Percentiles rank a stretch among this genome's conserved stretches.
Evolutionary conservation across 2,329 filamentous ascomycete genomes (phyloP).

Genomic region (Penicillium sp.): DNA sequence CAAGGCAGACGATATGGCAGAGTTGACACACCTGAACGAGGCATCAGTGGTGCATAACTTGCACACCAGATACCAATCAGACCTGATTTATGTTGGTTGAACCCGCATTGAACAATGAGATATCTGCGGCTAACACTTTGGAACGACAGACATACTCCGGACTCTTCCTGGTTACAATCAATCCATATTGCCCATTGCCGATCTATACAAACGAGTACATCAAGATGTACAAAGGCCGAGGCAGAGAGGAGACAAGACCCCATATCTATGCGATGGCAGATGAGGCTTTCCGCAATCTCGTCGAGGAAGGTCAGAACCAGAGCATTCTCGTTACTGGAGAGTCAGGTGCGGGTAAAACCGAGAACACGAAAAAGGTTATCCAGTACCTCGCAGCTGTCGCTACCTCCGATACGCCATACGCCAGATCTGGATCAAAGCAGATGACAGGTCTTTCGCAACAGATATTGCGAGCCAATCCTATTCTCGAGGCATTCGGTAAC

Average conservation of each 20-base stretch:
- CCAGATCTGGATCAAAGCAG: conserved; percentile 62
- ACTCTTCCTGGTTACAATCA: conserved; percentile 93
- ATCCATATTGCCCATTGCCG: conserved; percentile 90
- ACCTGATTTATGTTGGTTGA: conserved; percentile 77
- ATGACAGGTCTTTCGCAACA: conserved; percentile 92
- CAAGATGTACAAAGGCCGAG: conserved; percentile 95
- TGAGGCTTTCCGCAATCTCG: conserved; percentile 90
- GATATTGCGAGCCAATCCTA: conserved; percentile 93
- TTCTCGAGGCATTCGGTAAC: conserved; percentile 96
- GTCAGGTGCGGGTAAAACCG: conserved; percentile 96
- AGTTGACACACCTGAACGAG: conserved; percentile 96
- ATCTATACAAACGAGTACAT: conserved; percentile 97
- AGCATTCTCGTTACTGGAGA: conserved; percentile 98
- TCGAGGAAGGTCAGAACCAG: conserved; percentile 94
- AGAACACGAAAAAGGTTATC: conserved; percentile 99
- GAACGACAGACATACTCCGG: conserved; percentile 81
- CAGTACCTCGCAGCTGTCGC: conserved; percentile 97
- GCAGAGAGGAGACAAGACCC: conserved; percentile 89
- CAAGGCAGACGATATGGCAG: conserved; percentile 99
- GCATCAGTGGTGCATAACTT: conserved; percentile 97
- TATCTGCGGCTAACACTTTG: conserved; percentile 6
- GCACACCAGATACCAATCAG: conserved; percentile 89
- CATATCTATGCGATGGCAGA: conserved; percentile 99
- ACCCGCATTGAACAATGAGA: not conserved
- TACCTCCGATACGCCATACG: conserved; percentile 70